A percentile compares a stretch with the other conserved stretches of the same genome.
phyloP scores from a whole-genome alignment of 768 basidiomycete genomes.

The Macrolepiota fuliginosa region DNA sequence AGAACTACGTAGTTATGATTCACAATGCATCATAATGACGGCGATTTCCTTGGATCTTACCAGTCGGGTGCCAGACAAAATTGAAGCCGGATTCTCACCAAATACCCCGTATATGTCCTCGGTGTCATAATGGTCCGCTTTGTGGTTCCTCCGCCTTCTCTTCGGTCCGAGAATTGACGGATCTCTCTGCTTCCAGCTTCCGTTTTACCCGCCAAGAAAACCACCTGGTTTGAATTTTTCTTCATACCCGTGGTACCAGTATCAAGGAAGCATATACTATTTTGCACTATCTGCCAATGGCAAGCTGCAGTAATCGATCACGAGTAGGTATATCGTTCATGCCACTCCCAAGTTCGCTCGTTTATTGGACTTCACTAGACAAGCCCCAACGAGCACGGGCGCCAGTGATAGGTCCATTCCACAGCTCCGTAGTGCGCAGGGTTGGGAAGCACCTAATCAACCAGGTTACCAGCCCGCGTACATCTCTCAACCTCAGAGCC shows the following conservation, averaged over 20 bases:
- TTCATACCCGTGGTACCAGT: constrained; percentile 72
- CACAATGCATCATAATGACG: constrained; percentile 4
- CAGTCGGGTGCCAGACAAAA: constrained; percentile 68
- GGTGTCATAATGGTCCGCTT: constrained; percentile 69
- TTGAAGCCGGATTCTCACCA: constrained; percentile 54
- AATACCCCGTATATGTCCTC: constrained; percentile 59
- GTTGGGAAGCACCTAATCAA: constrained; percentile 28
- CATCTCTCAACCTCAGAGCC: constrained; percentile 21
- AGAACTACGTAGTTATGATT: constrained; percentile 17
- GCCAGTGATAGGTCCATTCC: not conserved
- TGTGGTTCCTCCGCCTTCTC: not conserved
- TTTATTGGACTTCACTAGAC: not conserved
- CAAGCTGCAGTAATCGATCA: constrained; percentile 42
- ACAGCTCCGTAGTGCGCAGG: constrained; percentile 21
- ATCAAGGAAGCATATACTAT: constrained; percentile 59
- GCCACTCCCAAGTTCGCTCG: not conserved
- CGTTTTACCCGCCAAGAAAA: constrained; percentile 60
- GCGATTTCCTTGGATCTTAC: not conserved
- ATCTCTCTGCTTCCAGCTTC: constrained; percentile 37
- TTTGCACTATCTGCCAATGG: constrained; percentile 74
- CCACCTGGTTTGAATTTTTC: constrained; percentile 76
- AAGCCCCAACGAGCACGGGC: not conserved
- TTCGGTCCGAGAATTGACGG: constrained; percentile 1
- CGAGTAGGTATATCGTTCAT: constrained; percentile 32
- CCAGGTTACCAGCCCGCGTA: constrained; percentile 42